These are phyloP conservation scores for Boechera divaricarpa DNA, from an alignment of 345 rosid species.

Conservation along the genomic window DNA sequence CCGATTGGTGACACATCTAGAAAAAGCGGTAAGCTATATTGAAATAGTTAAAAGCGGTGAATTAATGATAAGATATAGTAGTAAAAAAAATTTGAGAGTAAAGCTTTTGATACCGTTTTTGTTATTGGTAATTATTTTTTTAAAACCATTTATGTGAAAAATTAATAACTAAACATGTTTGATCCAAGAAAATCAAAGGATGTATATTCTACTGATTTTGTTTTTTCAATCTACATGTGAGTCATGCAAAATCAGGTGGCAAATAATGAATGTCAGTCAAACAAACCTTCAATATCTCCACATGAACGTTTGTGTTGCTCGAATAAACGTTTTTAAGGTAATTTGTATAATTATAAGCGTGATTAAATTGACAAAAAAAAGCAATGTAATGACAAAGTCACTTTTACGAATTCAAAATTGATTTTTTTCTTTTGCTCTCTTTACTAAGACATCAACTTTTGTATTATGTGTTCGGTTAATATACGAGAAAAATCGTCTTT, in stretches of 20 bases:
- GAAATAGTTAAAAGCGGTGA: no score
- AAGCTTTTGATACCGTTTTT: no score
- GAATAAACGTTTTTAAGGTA: neutral
- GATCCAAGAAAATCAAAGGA: neutral
- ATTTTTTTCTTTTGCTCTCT: neutral
- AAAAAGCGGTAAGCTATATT: neutral
- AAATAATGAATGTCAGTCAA: neutral
- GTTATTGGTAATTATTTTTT: no score
- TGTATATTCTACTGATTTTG: neutral
- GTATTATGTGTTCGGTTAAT: no score
- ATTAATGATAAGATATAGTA: no score
- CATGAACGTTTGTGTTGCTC: neutral
- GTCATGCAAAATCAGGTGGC: neutral
- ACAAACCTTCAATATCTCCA: neutral
- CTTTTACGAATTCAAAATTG: neutral
- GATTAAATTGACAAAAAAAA: neutral
- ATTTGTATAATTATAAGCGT: neutral
- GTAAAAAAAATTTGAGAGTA: no score
- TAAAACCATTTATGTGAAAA: no score
- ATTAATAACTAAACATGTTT: neutral
- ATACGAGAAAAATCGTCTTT: no score
- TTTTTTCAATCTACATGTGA: neutral
- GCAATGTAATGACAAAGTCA: neutral
- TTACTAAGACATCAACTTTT: no score
- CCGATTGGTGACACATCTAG: no score